Evolutionary conservation across 768 basidiomycete species (phyloP), one percentile per base, ranked within the genome.

Genomic region (Pleurotus ostreatus): DNA sequence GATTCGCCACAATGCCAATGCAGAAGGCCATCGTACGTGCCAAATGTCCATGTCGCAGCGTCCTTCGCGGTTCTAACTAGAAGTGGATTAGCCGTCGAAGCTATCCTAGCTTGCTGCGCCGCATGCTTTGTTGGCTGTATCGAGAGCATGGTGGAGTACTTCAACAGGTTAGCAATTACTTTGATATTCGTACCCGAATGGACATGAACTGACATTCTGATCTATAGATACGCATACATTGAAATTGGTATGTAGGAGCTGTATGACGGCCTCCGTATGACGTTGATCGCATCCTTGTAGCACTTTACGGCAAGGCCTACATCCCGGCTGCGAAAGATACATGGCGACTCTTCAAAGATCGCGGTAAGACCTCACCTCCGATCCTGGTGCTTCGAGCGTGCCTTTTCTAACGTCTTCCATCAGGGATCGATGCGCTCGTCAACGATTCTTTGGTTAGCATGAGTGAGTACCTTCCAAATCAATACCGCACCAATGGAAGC

Each of bases 241-340:
- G 88, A 93, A 66, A 92, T 93, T 47, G 84, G 85, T 86, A 61
- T 40, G 74, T 18, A 23, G 55, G 34, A 37, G 34, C 56, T 30
- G 18, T 44, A 11, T 15, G 23, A 23, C 1, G 30, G 26, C 11
- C 2, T 48, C 9, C 46, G 23, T 16, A 11, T 5, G n/a, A 46
- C 47, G 37, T 46, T 22, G 6, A 18, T 47, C 4, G 11, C 8
- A 4, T 38, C 23, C 16, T 26, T 52, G 6, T 44, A 88, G 88
- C 91, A 0, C 72, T 93, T 8, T 94, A 93, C 65, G 92, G 92
- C 34, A 94, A 94, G 70, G 73, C 87, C 1, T 94, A 92, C 61
- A 79, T 93, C 43, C 67, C 75, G 22, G 91, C 91, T 25, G 89
- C 92, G 0, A 91, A 88, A 67, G 89, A 91, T 66, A 91, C 92